Percentiles rank a stretch among this genome's conserved stretches.
These are phyloP conservation scores for Lasiosphaeria hispida DNA, from an alignment of 495 filamentous ascomycete species.

Conservation along the genomic window DNA sequence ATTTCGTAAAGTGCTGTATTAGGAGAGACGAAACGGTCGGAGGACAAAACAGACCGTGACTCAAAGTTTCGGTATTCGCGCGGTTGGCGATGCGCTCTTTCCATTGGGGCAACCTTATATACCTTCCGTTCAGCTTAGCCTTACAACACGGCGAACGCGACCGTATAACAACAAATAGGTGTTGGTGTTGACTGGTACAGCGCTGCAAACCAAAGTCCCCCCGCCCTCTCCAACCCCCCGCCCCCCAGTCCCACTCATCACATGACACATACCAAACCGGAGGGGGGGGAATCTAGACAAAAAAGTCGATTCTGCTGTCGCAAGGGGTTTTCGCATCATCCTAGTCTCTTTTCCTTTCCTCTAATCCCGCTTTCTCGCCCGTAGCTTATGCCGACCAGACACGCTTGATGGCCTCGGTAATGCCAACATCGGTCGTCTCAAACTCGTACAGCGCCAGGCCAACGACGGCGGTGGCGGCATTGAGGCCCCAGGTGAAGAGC, in stretches of 20 bases:
- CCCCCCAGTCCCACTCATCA: no score
- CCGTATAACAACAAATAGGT: no score
- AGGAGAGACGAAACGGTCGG: no score
- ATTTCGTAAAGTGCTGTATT: no score
- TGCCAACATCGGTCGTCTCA: slow-evolving; percentile 97
- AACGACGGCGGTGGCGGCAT: slow-evolving; percentile 72
- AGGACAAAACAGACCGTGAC: no score
- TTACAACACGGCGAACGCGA: not conserved
- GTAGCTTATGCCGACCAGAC: slow-evolving; percentile 69
- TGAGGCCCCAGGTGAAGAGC: slow-evolving; percentile 71
- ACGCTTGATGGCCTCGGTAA: slow-evolving; percentile 83
- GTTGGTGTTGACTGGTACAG: no score
- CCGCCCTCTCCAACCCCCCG: not conserved
- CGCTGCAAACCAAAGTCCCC: not conserved
- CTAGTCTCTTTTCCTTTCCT: not conserved
- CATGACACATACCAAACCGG: no score
- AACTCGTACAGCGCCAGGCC: slow-evolving; percentile 94
- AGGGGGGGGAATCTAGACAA: not conserved
- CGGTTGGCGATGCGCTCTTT: not conserved
- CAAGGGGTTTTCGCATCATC: not conserved
- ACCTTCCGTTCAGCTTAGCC: not conserved
- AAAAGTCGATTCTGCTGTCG: not conserved
- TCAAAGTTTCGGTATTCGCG: no score
- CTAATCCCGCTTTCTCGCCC: slow-evolving; percentile 3
- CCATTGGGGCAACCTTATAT: not conserved